A percentile compares a stretch with the other conserved stretches of the same genome.
Conservation (phyloP, 441 rosid species). For the Mallotus japonicus region DNA sequence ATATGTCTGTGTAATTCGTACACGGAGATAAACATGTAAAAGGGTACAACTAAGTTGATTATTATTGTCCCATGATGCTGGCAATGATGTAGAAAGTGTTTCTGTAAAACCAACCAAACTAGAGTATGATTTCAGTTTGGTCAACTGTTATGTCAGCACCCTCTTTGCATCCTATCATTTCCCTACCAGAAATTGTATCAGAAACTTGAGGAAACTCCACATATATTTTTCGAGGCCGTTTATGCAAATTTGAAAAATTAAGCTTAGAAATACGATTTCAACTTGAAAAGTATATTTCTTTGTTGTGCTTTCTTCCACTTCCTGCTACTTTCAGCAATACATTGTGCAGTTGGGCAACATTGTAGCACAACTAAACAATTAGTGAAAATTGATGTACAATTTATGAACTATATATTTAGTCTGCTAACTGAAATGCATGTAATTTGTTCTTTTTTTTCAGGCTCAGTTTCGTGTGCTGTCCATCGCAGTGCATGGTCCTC, state of each 20-base stretch:
- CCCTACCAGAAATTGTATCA: too few species aligned
- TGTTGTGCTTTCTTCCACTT: not conserved
- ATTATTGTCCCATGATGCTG: not conserved
- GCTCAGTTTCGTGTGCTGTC: conserved; percentile 36
- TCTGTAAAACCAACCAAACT: too few species aligned
- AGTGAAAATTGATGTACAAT: not conserved
- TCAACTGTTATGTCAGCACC: too few species aligned
- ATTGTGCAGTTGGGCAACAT: not conserved
- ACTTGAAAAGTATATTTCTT: not conserved
- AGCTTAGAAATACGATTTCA: too few species aligned
- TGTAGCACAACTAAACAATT: not conserved
- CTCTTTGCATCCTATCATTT: too few species aligned
- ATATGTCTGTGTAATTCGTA: too few species aligned
- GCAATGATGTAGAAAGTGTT: not conserved
- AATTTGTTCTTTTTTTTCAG: conserved; percentile 31
- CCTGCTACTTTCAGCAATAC: not conserved
- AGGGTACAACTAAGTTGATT: not conserved
- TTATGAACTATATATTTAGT: not conserved
- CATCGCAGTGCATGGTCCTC: conserved; percentile 38
- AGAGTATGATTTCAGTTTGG: too few species aligned
- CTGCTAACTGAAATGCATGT: not conserved
- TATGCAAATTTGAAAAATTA: too few species aligned
- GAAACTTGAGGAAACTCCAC: too few species aligned
- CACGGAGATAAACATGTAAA: too few species aligned
- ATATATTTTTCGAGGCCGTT: too few species aligned